Conservation (phyloP, 1,139 yeast species). For the Kodamaea sp. region DNA sequence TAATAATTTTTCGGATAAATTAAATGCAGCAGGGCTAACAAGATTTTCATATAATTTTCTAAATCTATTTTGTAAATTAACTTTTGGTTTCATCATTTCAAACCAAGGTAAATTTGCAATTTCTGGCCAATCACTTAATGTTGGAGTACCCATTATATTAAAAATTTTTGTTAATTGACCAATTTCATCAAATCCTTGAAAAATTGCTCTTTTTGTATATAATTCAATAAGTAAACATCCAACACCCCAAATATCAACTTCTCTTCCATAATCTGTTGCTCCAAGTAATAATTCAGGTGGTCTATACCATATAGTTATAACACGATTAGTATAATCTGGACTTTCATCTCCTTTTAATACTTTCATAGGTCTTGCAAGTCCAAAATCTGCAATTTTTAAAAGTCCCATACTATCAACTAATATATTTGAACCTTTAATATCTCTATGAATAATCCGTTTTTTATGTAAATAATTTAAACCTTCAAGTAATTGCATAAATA, state of each 20-base stretch:
- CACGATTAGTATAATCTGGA: slow-evolving; percentile 87
- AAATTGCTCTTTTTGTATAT: slow-evolving; percentile 69
- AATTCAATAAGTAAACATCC: slow-evolving; percentile 88
- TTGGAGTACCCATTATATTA: slow-evolving; percentile 85
- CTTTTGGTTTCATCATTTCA: slow-evolving; percentile 69
- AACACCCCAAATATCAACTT: slow-evolving; percentile 95
- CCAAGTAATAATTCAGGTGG: slow-evolving; percentile 94
- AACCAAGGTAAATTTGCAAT: slow-evolving; percentile 85
- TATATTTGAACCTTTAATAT: slow-evolving; percentile 91
- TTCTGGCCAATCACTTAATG: slow-evolving; percentile 70
- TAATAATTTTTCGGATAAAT: slow-evolving; percentile 61
- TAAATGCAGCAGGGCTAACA: slow-evolving; percentile 54
- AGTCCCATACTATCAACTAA: slow-evolving; percentile 68
- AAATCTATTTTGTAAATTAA: slow-evolving; percentile 47
- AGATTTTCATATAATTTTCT: slow-evolving; percentile 41
- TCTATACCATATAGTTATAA: slow-evolving; percentile 93
- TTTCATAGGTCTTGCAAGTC: slow-evolving; percentile 81
- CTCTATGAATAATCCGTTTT: slow-evolving; percentile 81
- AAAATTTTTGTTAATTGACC: slow-evolving; percentile 77
- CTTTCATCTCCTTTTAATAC: slow-evolving; percentile 47
- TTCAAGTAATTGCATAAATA: slow-evolving; percentile 71
- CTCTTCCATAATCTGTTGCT: slow-evolving; percentile 83
- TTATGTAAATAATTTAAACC: slow-evolving; percentile 82
- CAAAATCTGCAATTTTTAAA: slow-evolving; percentile 89
- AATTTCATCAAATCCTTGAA: slow-evolving; percentile 86